These are phyloP conservation scores for Candida saitoana DNA, from an alignment of 805 yeast genomes.

Conservation along the genomic window DNA sequence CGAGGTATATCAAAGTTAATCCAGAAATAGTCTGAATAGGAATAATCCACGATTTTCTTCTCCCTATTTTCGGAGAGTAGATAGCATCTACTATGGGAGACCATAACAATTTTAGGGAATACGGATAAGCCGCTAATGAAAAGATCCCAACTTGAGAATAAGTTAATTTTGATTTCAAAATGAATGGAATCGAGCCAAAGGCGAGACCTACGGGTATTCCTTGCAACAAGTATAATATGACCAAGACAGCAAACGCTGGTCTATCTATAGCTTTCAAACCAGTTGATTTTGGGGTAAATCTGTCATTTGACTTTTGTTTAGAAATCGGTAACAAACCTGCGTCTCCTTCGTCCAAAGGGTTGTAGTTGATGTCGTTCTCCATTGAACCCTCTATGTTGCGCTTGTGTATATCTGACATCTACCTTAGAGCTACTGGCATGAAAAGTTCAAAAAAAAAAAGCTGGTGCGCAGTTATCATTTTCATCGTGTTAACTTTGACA, in stretches of 20 bases:
- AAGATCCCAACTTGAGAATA: conserved; percentile 90
- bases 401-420: conserved; percentile 67
- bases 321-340: conserved; percentile 35
- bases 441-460: too few relatives aligned
- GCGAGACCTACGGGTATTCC: conserved; percentile 98
- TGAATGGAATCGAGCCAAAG: conserved; percentile 89
- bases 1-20: conserved; percentile 59
- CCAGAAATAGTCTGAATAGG: conserved; percentile 88
- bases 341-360: conserved; percentile 28
- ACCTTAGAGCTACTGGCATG: conserved; percentile 76
- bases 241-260: conserved; percentile 69
- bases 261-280: conserved; percentile 42
- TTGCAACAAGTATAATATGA: conserved; percentile 75
- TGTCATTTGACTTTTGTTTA: conserved; percentile 11
- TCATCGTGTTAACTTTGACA: too few relatives aligned
- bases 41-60: conserved; percentile 90
- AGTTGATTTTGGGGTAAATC: not conserved
- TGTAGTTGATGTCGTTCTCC: conserved; percentile 14
- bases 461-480: too few relatives aligned
- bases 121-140: conserved; percentile 90
- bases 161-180: conserved; percentile 74
- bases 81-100: conserved; percentile 93
- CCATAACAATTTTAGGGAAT: conserved; percentile 89
- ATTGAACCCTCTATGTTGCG: conserved; percentile 4
- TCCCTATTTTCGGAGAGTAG: conserved; percentile 62